Percentiles rank a stretch among this genome's conserved stretches.
These are phyloP conservation scores for Fusarium pilosicola DNA, from an alignment of 2,329 filamentous ascomycete species.

Conservation along the genomic window DNA sequence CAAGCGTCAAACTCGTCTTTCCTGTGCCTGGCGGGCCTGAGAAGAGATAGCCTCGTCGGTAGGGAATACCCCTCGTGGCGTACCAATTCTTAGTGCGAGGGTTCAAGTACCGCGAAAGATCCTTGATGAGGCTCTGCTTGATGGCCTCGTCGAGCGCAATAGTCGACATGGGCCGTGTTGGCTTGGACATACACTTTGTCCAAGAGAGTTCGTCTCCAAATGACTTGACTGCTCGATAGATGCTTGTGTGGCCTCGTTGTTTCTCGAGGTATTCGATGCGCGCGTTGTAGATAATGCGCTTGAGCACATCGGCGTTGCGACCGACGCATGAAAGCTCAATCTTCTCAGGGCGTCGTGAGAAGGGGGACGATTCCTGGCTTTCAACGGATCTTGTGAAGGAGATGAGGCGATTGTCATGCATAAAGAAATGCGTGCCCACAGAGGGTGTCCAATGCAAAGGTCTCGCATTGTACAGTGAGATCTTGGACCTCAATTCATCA, in stretches of 20 bases:
- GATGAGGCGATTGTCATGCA: conserved; percentile 11
- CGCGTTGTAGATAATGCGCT: conserved; percentile 24
- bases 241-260: conserved; percentile 24
- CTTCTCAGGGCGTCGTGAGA: background rate
- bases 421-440: conserved; percentile 27
- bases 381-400: conserved; percentile 16
- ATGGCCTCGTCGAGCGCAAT: conserved; percentile 26
- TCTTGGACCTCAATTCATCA: conserved; percentile 17
- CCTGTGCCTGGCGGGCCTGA: conserved; percentile 35
- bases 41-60: conserved; percentile 36
- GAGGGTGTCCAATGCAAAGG: conserved; percentile 26
- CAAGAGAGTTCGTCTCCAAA: conserved; percentile 4
- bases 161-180: conserved; percentile 27
- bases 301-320: conserved; percentile 16
- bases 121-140: conserved; percentile 25
- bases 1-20: conserved; percentile 32
- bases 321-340: conserved; percentile 24
- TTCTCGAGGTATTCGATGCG: conserved; percentile 22
- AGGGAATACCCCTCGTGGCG: conserved; percentile 31
- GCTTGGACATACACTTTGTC: conserved; percentile 29
- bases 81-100: conserved; percentile 33
- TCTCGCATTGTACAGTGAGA: conserved; percentile 16
- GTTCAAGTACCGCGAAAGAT: conserved; percentile 29
- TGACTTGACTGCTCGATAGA: conserved; percentile 9
- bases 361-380: background rate